Evolutionary conservation across 129 eudicot species (phyloP).

Genomic region (Artemisia tridentata): DNA sequence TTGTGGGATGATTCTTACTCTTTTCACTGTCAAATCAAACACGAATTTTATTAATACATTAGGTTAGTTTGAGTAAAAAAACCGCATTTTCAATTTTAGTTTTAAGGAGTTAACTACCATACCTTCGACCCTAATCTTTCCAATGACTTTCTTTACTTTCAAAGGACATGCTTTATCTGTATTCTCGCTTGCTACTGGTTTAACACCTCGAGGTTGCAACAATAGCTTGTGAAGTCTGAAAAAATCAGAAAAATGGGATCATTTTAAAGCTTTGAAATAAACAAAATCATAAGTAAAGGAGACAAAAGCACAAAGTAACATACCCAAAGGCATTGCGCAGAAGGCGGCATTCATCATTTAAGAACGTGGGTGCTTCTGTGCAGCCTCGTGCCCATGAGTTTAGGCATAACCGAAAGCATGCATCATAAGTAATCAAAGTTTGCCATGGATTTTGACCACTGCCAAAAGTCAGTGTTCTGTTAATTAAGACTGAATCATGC

Average conservation of each 20-base stretch:
- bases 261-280: conserved; percentile 6
- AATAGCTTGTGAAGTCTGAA: conserved; percentile 66
- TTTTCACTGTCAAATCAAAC: conserved; percentile 57
- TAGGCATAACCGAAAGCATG: conserved; percentile 84
- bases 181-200: conserved; percentile 45
- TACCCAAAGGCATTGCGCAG: conserved; percentile 93
- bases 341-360: conserved; percentile 74
- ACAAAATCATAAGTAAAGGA: not conserved
- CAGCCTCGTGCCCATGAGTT: conserved; percentile 90
- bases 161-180: conserved; percentile 53
- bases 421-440: conserved; percentile 81
- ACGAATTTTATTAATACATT: not conserved
- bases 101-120: not conserved
- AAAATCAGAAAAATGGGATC: not conserved
- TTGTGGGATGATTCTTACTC: conserved; percentile 78
- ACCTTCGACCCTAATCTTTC: conserved; percentile 96
- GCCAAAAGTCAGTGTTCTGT: conserved; percentile 24
- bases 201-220: conserved; percentile 79
- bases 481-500: conserved; percentile 10
- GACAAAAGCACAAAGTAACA: not conserved
- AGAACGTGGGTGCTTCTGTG: conserved; percentile 81
- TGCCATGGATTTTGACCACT: conserved; percentile 92
- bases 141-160: conserved; percentile 65
- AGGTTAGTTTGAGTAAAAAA: not conserved
- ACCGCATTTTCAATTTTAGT: not conserved